Base-by-base conservation (phyloP, 148 eudicot genomes). In the Limonium bicolor region DNA sequence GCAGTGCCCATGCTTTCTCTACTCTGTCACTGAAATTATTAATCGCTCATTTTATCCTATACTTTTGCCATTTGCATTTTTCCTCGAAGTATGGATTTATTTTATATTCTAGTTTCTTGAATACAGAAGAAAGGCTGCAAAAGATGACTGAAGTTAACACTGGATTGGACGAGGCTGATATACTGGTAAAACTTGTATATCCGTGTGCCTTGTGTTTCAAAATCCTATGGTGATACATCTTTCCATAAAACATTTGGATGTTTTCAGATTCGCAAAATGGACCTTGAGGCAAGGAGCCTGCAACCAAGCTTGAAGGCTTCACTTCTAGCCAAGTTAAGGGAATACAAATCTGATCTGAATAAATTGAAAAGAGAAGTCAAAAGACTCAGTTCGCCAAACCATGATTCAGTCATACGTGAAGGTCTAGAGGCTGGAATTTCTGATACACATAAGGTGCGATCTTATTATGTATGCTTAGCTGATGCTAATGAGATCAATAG, bases 221-320 rank as follows among this genome's bases (percentile, higher is more conserved):
- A 27, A 45, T 59, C 28, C n/a, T n/a, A n/a, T n/a, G n/a, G n/a
- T 57, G 43, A 30, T 27, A 36, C 24, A 40, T 43, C 19, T 31
- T 21, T 39, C 26, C 27, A 41, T 41, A 7, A 29, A 29, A 29
- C n/a, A n/a, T n/a, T n/a, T n/a, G n/a, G n/a, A n/a, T n/a, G n/a
- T 60, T 35, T 45, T 41, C 68, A 86, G 96, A 78, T 86, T 45
- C 78, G 96, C 14, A 86, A 86, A 71, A 86, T 86, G 96, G 96
- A 86, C 60, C 77, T 86, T 34, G 96, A 86, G 73, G 96, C 93
- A 19, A 70, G 93, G 69, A 86, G 93, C 64, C 65, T 86, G 69
- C 96, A 78, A 71, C 93, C 93, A 13, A 78, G 76, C 49, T 35
- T 73, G 67, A 86, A 82, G 64, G 93, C 93, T 47, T 76, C 74